Conservation (phyloP, 179 eudicot genomes). For the Carnegiea gigantea region DNA sequence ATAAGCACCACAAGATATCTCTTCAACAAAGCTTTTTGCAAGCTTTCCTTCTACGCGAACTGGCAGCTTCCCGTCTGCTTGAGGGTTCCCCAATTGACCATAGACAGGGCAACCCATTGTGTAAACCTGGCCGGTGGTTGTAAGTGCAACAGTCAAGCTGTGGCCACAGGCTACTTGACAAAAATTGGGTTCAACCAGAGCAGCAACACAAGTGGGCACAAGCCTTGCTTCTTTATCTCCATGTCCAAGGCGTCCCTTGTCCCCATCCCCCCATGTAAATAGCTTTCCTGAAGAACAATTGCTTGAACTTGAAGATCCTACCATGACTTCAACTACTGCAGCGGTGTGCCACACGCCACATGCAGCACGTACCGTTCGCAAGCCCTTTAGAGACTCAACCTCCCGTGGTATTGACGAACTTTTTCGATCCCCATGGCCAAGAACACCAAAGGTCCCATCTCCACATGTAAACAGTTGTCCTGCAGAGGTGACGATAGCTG, state of each 20-base stretch:
- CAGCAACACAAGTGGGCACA: conserved; percentile 69
- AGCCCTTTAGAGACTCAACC: conserved; percentile 65
- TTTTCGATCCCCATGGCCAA: conserved; percentile 68
- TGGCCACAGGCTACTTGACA: conserved; percentile 76
- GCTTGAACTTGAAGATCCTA: conserved; percentile 44
- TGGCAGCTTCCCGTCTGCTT: conserved; percentile 56
- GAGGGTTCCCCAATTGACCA: conserved; percentile 76
- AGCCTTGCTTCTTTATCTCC: conserved; percentile 58
- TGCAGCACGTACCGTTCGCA: conserved; percentile 61
- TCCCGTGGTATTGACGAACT: conserved; percentile 57
- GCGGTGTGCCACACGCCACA: conserved; percentile 93
- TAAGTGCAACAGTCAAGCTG: conserved; percentile 65
- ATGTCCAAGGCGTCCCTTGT: conserved; percentile 85
- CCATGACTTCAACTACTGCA: conserved; percentile 67
- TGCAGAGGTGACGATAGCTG: conserved; percentile 61
- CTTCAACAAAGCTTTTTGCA: conserved; percentile 54
- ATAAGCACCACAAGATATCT: conserved; percentile 70
- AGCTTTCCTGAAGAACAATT: conserved; percentile 53
- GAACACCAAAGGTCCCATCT: conserved; percentile 83
- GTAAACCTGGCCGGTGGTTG: conserved; percentile 60
- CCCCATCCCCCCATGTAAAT: conserved; percentile 94
- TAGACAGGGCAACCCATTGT: conserved; percentile 75
- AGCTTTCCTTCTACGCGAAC: conserved; percentile 62
- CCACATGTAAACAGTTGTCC: conserved; percentile 74
- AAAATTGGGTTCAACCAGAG: conserved; percentile 64